Conservation (phyloP, 768 basidiomycete genomes). For the Royoungia palumana region DNA sequence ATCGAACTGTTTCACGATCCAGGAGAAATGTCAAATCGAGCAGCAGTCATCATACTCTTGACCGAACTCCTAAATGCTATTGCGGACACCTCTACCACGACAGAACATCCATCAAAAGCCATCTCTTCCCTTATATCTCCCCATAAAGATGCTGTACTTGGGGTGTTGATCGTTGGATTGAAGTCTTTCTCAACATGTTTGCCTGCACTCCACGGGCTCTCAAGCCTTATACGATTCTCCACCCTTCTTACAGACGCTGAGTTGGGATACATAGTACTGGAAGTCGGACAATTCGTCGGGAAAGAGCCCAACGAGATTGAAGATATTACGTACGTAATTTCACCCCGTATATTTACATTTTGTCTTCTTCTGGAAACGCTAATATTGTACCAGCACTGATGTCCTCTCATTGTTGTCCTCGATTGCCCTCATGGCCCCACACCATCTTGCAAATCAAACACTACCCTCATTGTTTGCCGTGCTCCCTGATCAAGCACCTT, state of each 20-base stretch:
- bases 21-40: slow-evolving; percentile 62
- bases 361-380: neutral
- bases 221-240: slow-evolving; percentile 61
- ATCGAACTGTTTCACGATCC: slow-evolving; percentile 71
- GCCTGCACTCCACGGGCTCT: slow-evolving; percentile 63
- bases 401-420: slow-evolving; percentile 60
- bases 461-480: slow-evolving; percentile 76
- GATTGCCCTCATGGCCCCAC: slow-evolving; percentile 57
- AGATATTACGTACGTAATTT: slow-evolving; percentile 46
- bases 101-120: slow-evolving; percentile 29
- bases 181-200: slow-evolving; percentile 48
- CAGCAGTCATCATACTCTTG: slow-evolving; percentile 63
- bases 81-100: slow-evolving; percentile 1
- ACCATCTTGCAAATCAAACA: slow-evolving; percentile 66
- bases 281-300: slow-evolving; percentile 62
- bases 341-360: neutral
- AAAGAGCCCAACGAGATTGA: slow-evolving; percentile 48
- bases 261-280: slow-evolving; percentile 73
- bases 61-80: slow-evolving; percentile 57
- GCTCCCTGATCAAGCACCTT: slow-evolving; percentile 67
- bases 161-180: slow-evolving; percentile 57
- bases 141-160: slow-evolving; percentile 76
- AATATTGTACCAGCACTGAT: slow-evolving; percentile 43
- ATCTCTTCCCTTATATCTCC: slow-evolving; percentile 29
- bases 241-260: slow-evolving; percentile 68